Conservation (phyloP, 768 basidiomycete species). For the Tulasnella sp. region DNA sequence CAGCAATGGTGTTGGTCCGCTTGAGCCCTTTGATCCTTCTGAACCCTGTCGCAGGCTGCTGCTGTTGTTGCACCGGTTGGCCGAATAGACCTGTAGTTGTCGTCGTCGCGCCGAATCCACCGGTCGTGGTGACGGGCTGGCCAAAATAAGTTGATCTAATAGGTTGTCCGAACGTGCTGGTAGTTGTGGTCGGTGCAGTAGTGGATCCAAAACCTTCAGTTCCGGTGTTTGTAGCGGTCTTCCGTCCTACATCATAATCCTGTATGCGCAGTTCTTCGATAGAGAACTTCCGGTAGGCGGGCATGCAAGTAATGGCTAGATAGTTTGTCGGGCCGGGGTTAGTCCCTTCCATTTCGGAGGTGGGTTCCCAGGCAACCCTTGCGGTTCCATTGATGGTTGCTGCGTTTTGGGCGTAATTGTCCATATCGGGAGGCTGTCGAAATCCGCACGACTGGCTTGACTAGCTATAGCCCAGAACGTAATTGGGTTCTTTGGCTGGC, state of each 20-base stretch:
- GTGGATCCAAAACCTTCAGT: background rate
- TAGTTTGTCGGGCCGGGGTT: conserved; percentile 60
- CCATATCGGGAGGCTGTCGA: no score
- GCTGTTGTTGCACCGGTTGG: conserved; percentile 37
- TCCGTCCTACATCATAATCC: conserved; percentile 75
- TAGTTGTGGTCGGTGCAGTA: no score
- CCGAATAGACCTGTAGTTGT: conserved; percentile 40
- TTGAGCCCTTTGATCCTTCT: conserved; percentile 41
- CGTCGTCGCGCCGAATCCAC: conserved; percentile 60
- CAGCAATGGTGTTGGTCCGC: conserved; percentile 46
- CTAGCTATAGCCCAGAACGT: background rate
- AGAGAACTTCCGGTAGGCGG: conserved; percentile 74
- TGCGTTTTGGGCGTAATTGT: no score
- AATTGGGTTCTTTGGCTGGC: background rate
- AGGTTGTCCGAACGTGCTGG: no score
- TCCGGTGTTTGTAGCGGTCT: conserved; percentile 57
- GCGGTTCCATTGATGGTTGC: conserved; percentile 58
- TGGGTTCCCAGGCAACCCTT: conserved; percentile 63
- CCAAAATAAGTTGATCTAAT: conserved; percentile 37
- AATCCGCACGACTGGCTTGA: no score
- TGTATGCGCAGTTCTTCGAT: conserved; percentile 80
- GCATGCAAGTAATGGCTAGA: conserved; percentile 81
- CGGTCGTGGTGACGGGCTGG: conserved; percentile 40
- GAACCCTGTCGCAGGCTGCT: conserved; percentile 41
- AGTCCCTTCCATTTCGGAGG: conserved; percentile 67